Percentiles rank a stretch among this genome's conserved stretches.
Evolutionary conservation across 2,329 filamentous ascomycete species (phyloP).

Genomic region (Colletotrichum orchidophilum): DNA sequence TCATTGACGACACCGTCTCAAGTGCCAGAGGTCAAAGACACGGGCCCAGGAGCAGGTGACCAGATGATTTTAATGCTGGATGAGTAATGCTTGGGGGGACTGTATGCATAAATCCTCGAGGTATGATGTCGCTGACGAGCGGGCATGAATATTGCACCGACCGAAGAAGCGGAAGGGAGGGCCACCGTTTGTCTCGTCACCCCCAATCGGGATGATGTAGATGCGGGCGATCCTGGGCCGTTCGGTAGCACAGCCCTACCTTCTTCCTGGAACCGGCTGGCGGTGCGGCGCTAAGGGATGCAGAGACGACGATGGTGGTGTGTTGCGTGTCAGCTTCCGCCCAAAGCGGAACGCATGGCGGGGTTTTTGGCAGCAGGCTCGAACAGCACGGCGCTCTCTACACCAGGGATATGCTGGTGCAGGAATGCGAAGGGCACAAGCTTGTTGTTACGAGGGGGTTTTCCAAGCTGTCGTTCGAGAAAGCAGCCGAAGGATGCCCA

Average conservation of each 20-base stretch:
- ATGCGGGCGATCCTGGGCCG: neutral
- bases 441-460: neutral
- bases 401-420: neutral
- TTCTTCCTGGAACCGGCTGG: neutral
- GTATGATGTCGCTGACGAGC: constrained; percentile 3
- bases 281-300: constrained; percentile 8
- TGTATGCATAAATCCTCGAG: constrained; percentile 3
- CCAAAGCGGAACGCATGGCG: constrained; percentile 2
- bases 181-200: constrained; percentile 2
- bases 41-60: neutral
- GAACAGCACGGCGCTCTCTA: neutral
- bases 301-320: neutral
- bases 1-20: neutral
- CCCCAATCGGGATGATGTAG: neutral
- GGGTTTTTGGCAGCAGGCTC: neutral
- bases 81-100: neutral
- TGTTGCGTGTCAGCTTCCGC: constrained; percentile 16
- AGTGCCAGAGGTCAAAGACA: constrained; percentile 1
- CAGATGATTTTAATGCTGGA: neutral
- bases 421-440: neutral
- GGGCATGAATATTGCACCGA: neutral
- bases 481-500: neutral
- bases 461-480: neutral
- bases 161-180: neutral
- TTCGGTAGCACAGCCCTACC: constrained; percentile 17